These are phyloP conservation scores for Aspergillus awamori DNA, from an alignment of 2,329 filamentous ascomycete genomes.

Conservation along the genomic window DNA sequence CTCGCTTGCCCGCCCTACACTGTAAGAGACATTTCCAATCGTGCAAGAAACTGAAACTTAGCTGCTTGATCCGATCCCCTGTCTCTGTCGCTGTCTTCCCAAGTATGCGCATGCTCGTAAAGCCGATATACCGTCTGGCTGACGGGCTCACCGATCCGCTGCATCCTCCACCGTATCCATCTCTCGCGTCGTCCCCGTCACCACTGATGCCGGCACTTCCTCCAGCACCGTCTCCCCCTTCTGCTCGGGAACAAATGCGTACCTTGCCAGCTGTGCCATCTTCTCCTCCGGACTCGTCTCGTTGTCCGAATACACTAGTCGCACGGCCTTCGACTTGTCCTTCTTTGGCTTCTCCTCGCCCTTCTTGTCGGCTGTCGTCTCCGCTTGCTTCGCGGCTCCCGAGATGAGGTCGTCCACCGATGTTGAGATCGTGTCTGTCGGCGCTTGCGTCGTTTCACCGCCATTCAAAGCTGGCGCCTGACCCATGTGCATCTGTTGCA, in stretches of 20 bases:
- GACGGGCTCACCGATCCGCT: background rate
- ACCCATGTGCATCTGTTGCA: conserved; percentile 62
- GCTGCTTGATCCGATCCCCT: background rate
- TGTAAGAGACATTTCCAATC: background rate
- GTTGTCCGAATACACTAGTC: conserved; percentile 80
- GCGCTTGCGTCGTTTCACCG: conserved; percentile 33
- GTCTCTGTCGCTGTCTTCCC: no score
- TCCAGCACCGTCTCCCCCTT: conserved; percentile 41
- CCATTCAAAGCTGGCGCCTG: conserved; percentile 32
- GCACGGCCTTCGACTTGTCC: conserved; percentile 64
- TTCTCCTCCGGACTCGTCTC: conserved; percentile 84
- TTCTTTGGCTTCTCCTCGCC: conserved; percentile 66
- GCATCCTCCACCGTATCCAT: conserved; percentile 33
- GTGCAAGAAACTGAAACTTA: conserved; percentile 5
- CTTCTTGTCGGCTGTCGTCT: conserved; percentile 32
- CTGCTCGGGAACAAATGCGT: conserved; percentile 63
- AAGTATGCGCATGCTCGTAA: background rate
- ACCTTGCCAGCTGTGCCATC: conserved; percentile 77
- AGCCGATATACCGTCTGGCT: background rate
- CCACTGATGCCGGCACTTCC: conserved; percentile 38
- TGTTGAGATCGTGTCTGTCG: conserved; percentile 35
- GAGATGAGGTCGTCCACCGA: conserved; percentile 57
- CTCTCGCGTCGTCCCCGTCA: conserved; percentile 37
- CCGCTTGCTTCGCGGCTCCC: conserved; percentile 51
- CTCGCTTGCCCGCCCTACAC: background rate